Percentiles rank a stretch among this genome's conserved stretches.
phyloP scores from a whole-genome alignment of 2,329 filamentous ascomycete genomes.

The Didymella pinodella region DNA sequence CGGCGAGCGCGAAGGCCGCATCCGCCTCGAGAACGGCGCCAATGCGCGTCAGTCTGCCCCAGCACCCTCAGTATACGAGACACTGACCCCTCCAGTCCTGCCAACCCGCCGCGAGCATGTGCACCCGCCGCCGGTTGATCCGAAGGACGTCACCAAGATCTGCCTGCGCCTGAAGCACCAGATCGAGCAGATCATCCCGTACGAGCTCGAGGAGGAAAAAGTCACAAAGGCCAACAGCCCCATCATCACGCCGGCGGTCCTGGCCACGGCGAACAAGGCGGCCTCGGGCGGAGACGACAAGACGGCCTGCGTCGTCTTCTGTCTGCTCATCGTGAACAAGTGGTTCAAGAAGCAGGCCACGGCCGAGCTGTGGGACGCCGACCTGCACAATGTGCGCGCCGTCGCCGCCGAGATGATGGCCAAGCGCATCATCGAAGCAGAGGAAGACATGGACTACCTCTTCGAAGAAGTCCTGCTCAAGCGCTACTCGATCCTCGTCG shows the following conservation, averaged over 20 bases:
- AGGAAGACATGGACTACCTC: slow-evolving; percentile 80
- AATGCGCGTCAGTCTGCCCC: slow-evolving; percentile 44
- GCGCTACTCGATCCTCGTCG: slow-evolving; percentile 81
- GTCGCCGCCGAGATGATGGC: slow-evolving; percentile 90
- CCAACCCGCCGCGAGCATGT: slow-evolving; percentile 68
- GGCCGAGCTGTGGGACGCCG: slow-evolving; percentile 90
- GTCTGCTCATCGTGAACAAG: slow-evolving; percentile 75
- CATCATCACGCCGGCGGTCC: slow-evolving; percentile 81
- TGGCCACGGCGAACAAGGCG: slow-evolving; percentile 81
- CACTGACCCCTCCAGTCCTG: slow-evolving; percentile 62
- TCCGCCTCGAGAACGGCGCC: slow-evolving; percentile 54
- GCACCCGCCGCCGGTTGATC: slow-evolving; percentile 72
- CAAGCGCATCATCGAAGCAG: slow-evolving; percentile 85
- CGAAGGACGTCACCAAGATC: slow-evolving; percentile 84
- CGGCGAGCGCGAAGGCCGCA: slow-evolving; percentile 50
- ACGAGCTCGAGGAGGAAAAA: slow-evolving; percentile 79
- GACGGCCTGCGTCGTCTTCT: slow-evolving; percentile 81
- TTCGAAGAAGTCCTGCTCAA: slow-evolving; percentile 84
- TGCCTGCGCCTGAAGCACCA: slow-evolving; percentile 90
- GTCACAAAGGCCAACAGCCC: slow-evolving; percentile 84
- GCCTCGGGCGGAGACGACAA: slow-evolving; percentile 71
- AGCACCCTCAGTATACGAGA: background rate
- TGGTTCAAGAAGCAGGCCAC: slow-evolving; percentile 83
- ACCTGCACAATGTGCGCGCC: slow-evolving; percentile 80
- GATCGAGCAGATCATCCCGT: slow-evolving; percentile 87